phyloP scores from a whole-genome alignment of 352 stramenopile genomes.

The Pythium pyrilobum region DNA sequence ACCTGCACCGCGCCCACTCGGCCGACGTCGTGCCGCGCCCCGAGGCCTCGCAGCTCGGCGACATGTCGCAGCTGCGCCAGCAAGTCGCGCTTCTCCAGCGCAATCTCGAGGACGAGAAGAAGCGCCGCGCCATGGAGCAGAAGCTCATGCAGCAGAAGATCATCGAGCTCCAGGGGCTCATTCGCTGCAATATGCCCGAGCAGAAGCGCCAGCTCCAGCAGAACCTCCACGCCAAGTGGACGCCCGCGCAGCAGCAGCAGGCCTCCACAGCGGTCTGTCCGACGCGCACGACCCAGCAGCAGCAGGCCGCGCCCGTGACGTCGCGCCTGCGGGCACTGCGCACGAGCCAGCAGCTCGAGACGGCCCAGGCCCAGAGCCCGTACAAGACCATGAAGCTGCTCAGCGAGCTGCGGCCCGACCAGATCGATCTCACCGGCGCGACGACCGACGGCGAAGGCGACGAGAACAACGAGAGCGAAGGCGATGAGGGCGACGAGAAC shows the following conservation, averaged over 20 bases:
- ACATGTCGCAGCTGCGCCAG: slow-evolving; percentile 30
- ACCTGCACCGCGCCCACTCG: slow-evolving; percentile 5
- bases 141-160: slow-evolving; percentile 79
- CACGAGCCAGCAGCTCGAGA: slow-evolving; percentile 7
- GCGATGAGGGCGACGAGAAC: slow-evolving; percentile 10
- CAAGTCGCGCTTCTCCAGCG: slow-evolving; percentile 52
- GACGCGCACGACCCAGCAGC: slow-evolving; percentile 6
- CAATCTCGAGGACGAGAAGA: slow-evolving; percentile 63
- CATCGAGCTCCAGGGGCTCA: slow-evolving; percentile 61
- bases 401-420: slow-evolving; percentile 11
- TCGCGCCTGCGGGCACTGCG: slow-evolving; percentile 3
- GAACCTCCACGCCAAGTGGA: slow-evolving; percentile 19
- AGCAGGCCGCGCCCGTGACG: neutral
- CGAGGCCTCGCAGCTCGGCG: neutral
- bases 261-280: neutral
- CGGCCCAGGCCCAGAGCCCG: slow-evolving; percentile 7
- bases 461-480: slow-evolving; percentile 1
- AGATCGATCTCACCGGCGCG: slow-evolving; percentile 3
- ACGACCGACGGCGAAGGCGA: neutral
- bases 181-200: slow-evolving; percentile 43
- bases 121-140: slow-evolving; percentile 51
- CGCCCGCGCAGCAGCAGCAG: slow-evolving; percentile 5
- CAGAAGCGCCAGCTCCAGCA: slow-evolving; percentile 33
- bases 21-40: slow-evolving; percentile 15
- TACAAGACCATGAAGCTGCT: slow-evolving; percentile 20